These are phyloP conservation scores for Arthrocladium fulminans DNA, from an alignment of 2,329 filamentous ascomycete genomes.

Conservation along the genomic window DNA sequence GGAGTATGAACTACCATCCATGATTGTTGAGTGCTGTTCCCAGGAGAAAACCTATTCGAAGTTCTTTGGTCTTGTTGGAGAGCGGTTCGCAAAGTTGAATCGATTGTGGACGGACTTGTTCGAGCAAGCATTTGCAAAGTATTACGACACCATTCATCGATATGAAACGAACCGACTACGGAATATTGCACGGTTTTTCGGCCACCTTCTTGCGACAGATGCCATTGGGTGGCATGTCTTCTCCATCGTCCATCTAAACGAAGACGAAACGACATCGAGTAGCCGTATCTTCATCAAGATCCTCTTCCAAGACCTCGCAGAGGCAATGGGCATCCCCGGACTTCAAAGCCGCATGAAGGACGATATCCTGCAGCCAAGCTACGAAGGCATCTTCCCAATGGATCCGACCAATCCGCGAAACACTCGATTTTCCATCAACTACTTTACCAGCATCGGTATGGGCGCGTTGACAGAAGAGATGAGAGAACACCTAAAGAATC, in stretches of 20 bases:
- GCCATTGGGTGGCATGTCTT: constrained; percentile 89
- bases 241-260: constrained; percentile 76
- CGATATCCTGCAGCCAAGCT: constrained; percentile 65
- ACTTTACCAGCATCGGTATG: constrained; percentile 97
- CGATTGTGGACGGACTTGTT: constrained; percentile 90
- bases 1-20: constrained; percentile 83
- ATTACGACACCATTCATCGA: constrained; percentile 95
- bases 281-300: constrained; percentile 99
- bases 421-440: constrained; percentile 96
- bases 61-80: constrained; percentile 89
- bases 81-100: constrained; percentile 93
- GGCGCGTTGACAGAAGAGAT: constrained; percentile 89
- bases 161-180: constrained; percentile 92
- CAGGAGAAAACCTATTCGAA: constrained; percentile 97
- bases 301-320: constrained; percentile 81
- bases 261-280: constrained; percentile 93
- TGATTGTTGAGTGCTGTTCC: constrained; percentile 94
- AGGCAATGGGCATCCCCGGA: constrained; percentile 75
- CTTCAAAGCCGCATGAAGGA: constrained; percentile 69
- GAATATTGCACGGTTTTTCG: constrained; percentile 92
- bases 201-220: constrained; percentile 78
- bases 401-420: constrained; percentile 67
- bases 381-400: constrained; percentile 79
- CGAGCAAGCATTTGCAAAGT: constrained; percentile 78
- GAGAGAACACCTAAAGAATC: constrained; percentile 80